phyloP scores from a whole-genome alignment of 2,329 filamentous ascomycete species.

The Penicillium occitanis region DNA sequence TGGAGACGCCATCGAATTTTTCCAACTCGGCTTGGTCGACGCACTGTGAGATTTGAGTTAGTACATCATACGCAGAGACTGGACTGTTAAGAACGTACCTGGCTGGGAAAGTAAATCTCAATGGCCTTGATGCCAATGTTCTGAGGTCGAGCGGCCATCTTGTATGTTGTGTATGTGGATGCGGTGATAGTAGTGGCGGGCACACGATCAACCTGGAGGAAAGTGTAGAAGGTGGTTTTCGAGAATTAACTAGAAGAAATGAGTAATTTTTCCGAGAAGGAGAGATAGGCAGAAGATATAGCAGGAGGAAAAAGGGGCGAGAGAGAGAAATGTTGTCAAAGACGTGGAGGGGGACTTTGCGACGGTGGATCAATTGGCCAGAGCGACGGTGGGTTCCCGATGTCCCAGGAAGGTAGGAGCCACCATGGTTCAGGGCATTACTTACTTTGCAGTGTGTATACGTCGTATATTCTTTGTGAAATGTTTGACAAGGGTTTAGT shows the following conservation, averaged over 20 bases:
- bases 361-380: background rate
- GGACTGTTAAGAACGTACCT: slow-evolving; percentile 58
- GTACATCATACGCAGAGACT: background rate
- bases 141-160: slow-evolving; percentile 73
- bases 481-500: background rate
- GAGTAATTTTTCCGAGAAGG: background rate
- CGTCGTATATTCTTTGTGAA: background rate
- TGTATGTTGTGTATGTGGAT: background rate
- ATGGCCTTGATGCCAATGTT: slow-evolving; percentile 94
- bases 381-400: background rate
- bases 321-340: background rate
- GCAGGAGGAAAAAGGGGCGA: background rate
- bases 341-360: background rate
- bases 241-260: background rate
- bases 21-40: slow-evolving; percentile 81
- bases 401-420: background rate
- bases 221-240: background rate
- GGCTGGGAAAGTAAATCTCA: slow-evolving; percentile 82
- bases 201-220: background rate
- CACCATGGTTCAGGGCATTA: background rate
- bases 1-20: slow-evolving; percentile 78
- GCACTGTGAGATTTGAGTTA: slow-evolving; percentile 55
- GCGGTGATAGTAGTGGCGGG: background rate
- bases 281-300: background rate
- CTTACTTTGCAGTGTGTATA: background rate